phyloP scores from a whole-genome alignment of 176 grass and related monocot genomes.

The Melocanna baccifera region DNA sequence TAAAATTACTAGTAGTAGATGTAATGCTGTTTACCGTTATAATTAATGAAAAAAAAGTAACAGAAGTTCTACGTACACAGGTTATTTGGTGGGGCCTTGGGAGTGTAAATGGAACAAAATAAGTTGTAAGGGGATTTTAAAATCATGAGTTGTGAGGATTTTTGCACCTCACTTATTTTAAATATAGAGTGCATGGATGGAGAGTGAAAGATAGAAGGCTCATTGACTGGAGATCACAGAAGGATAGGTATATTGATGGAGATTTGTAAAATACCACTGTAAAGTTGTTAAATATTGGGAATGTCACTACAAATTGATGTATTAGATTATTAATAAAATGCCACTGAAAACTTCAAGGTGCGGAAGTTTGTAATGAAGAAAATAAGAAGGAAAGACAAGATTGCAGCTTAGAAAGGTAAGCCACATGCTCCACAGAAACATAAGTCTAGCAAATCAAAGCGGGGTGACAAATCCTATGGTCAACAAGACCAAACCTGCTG shows the following conservation, averaged over 20 bases:
- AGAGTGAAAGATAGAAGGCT: neutral
- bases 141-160: neutral
- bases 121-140: neutral
- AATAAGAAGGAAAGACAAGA: too few relatives aligned
- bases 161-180: neutral
- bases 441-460: too few relatives aligned
- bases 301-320: neutral
- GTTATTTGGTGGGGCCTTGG: neutral
- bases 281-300: neutral
- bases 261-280: neutral
- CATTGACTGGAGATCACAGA: neutral
- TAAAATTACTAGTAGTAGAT: neutral
- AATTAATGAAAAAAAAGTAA: neutral
- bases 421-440: too few relatives aligned
- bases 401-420: too few relatives aligned
- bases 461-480: too few relatives aligned
- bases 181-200: neutral
- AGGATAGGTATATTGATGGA: neutral
- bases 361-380: too few relatives aligned
- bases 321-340: neutral
- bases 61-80: neutral
- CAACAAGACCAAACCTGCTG: too few relatives aligned
- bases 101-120: conserved; percentile 3
- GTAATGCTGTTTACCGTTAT: neutral
- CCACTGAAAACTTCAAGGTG: neutral